Evolutionary conservation across 73 alveolate species (phyloP), one percentile per base, ranked within the genome.

Genomic region (Paraurostyla sp.): DNA sequence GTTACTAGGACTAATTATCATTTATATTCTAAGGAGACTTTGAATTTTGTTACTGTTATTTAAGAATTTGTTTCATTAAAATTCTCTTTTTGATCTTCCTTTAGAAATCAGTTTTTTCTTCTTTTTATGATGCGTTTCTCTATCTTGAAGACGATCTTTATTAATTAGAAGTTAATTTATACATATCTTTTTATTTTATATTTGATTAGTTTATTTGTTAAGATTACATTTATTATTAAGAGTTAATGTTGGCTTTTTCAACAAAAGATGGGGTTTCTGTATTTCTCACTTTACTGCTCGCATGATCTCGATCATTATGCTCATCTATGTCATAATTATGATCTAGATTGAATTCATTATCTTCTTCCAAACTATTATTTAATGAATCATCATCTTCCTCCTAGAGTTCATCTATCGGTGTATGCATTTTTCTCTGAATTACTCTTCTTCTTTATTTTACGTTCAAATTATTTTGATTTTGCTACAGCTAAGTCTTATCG

Each of bases 401-500:
- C 50, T 30, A 30, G 13, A 60, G 13, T 60, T 60, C 78, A 60
- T 60, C 78, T 9, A 60, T 60, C 13, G 78, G 78, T 60, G 78
- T 60, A 27, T 60, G 78, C 78, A 60, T 60, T 32, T 60, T 60
- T 6, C 50, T 9, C 32, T 33, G 22, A 6, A 13, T 3, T 32
- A 60, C 45, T 9, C 22, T 25, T 27, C 25, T 60, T 50, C 50
- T 9, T 60, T 60, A 29, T 11, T 50, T 60, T 27, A 29, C 32
- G 6, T 20, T 23, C 4, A 33, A 11, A 30, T 60, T 16, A 9
- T 6, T 27, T 27, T 29, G 32, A 18, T 20, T 23, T 30, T 60
- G 52, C 50, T 60, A 4, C 4, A n/a, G n/a, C n/a, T n/a, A n/a
- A n/a, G n/a, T n/a, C n/a, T n/a, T n/a, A n/a, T n/a, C n/a, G n/a